Evolutionary conservation across 1,284 basidiomycete genomes (phyloP).

Genomic region (Ustilago loliicola): DNA sequence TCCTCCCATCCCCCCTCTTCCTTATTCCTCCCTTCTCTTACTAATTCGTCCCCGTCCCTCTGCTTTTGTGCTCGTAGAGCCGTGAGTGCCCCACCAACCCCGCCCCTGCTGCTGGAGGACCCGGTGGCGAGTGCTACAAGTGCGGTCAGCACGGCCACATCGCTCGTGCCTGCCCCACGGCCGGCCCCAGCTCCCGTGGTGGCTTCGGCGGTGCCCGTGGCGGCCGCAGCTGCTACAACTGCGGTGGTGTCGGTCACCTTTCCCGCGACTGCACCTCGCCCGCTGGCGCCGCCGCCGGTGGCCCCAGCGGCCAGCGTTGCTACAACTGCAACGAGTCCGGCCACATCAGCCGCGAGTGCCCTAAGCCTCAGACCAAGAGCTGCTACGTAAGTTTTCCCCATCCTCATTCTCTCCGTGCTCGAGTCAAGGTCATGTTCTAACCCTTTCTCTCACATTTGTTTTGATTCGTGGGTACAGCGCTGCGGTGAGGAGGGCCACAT

Average conservation of each 20-base stretch:
- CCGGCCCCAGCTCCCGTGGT: conserved; percentile 33
- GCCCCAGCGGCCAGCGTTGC: conserved; percentile 57
- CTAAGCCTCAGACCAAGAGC: conserved; percentile 62
- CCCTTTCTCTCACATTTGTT: neutral
- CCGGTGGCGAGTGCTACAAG: conserved; percentile 66
- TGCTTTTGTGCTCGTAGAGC: conserved; percentile 27
- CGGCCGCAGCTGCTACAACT: conserved; percentile 66
- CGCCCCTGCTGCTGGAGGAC: conserved; percentile 38
- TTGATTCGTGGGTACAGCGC: conserved; percentile 15
- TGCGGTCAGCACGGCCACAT: conserved; percentile 64
- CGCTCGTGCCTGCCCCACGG: conserved; percentile 63
- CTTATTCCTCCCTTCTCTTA: neutral
- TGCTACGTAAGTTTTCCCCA: conserved; percentile 54
- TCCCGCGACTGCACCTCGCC: conserved; percentile 66
- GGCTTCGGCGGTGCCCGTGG: conserved; percentile 46
- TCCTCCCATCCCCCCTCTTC: neutral
- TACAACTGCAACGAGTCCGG: conserved; percentile 68
- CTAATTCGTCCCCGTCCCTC: neutral
- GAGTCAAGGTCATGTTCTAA: neutral
- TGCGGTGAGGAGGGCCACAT: conserved; percentile 57
- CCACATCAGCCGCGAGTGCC: conserved; percentile 66
- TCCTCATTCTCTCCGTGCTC: neutral
- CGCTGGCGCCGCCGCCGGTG: conserved; percentile 35
- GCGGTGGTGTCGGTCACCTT: conserved; percentile 66
- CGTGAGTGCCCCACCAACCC: conserved; percentile 64